Evolutionary conservation across 2,329 filamentous ascomycete genomes (phyloP).

Genomic region (Aplosporella prunicola): DNA sequence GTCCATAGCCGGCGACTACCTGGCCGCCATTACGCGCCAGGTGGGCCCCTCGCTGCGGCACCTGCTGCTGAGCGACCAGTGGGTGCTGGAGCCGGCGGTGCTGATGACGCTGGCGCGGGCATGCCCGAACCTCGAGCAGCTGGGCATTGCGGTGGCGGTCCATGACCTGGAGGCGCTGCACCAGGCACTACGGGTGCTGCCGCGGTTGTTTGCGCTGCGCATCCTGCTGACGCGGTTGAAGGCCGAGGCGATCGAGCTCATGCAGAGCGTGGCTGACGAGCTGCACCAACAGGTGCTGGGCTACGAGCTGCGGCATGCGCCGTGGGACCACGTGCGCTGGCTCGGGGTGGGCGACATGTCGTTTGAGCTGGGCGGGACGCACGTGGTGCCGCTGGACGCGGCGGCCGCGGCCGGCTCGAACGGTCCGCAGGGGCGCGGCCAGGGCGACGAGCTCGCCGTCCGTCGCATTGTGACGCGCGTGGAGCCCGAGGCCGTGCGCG

Average conservation of each 20-base stretch:
- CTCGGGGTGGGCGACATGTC: conserved; percentile 31
- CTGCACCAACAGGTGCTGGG: conserved; percentile 24
- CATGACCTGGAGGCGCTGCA: conserved; percentile 33
- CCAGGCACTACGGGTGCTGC: conserved; percentile 26
- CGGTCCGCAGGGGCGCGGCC: conserved; percentile 18
- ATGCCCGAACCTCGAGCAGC: conserved; percentile 50
- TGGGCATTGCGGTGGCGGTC: conserved; percentile 48
- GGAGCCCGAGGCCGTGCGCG: conserved; percentile 26
- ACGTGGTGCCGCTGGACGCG: conserved; percentile 13
- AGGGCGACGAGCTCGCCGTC: conserved; percentile 3
- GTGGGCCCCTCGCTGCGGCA: conserved; percentile 46
- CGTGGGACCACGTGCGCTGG: conserved; percentile 27
- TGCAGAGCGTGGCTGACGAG: conserved; percentile 21
- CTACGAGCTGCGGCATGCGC: conserved; percentile 25
- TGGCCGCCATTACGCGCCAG: conserved; percentile 42
- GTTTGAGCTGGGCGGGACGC: conserved; percentile 28
- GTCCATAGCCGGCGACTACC: conserved; percentile 33
- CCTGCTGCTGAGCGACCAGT: conserved; percentile 47
- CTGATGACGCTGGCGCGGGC: conserved; percentile 43
- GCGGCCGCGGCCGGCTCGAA: conserved; percentile 1
- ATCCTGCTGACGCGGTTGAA: conserved; percentile 26
- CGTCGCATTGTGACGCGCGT: conserved; percentile 22
- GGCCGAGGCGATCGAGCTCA: conserved; percentile 19
- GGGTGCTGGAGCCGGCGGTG: conserved; percentile 41
- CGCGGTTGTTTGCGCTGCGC: conserved; percentile 33